These are phyloP conservation scores for Dissophora globulifera DNA, from an alignment of 192 early-diverging fungal genomes.

Conservation along the genomic window DNA sequence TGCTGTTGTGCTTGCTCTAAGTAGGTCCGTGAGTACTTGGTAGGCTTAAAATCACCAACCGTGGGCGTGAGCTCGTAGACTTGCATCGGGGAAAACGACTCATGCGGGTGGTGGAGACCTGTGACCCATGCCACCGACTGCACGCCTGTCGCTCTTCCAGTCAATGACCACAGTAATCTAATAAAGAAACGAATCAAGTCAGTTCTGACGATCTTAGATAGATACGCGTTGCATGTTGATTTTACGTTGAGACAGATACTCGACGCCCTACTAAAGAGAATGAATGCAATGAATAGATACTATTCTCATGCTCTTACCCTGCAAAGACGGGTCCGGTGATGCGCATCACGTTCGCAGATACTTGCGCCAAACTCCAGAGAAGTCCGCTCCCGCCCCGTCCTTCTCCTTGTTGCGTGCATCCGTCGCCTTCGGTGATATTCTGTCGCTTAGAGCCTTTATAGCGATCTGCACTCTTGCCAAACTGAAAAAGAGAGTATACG, in stretches of 20 bases:
- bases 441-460: background rate
- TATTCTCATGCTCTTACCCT: too few species aligned
- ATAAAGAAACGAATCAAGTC: too few species aligned
- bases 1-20: too few species aligned
- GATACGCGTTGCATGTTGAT: too few species aligned
- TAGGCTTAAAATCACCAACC: too few species aligned
- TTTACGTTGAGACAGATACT: too few species aligned
- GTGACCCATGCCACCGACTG: background rate
- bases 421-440: background rate
- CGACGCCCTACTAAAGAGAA: too few species aligned
- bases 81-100: too few species aligned
- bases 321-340: slow-evolving; percentile 34
- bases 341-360: slow-evolving; percentile 33
- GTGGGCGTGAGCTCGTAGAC: too few species aligned
- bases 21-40: too few species aligned
- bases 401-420: background rate
- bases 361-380: slow-evolving; percentile 32
- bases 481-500: background rate
- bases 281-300: too few species aligned
- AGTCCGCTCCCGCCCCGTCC: slow-evolving; percentile 23
- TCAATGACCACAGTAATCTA: slow-evolving; percentile 6
- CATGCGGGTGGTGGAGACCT: background rate
- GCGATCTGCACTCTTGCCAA: slow-evolving; percentile 34
- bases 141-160: background rate
- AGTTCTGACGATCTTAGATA: too few species aligned